Evolutionary conservation across 768 basidiomycete genomes (phyloP), one percentile per base, ranked within the genome.

Genomic region (Boletus reticuloceps): DNA sequence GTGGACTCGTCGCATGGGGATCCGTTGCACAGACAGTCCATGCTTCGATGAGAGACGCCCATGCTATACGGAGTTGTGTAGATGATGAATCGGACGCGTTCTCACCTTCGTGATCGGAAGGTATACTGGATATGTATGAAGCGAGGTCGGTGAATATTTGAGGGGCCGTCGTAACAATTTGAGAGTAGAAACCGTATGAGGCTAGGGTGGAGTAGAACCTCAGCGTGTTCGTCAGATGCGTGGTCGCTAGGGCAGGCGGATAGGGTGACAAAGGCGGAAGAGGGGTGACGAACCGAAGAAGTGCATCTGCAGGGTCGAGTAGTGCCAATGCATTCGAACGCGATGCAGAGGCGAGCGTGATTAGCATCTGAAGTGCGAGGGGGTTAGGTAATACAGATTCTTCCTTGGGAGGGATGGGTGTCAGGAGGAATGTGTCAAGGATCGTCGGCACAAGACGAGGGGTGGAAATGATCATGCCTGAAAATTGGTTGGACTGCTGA

Each of bases 1-100:
- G 78, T 0, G 93, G 93, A 4, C 85, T 88, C 8, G 93, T 95
- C 51, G 79, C 77, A 66, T 98, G 96, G 7, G 96, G 95, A 64
- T 98, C 89, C n/a, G 83, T 80, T 0, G 94, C 92, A 61, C 91
- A 95, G 4, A 82, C 75, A 7, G 77, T 86, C 94, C 94, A 98
- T 0, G 78, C 74, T 55, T 82, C 81, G 3, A 92, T 60, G 10
- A 93, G 71, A 11, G 73, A 71, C 6, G 80, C 72, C 81, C 88
- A 94, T 4, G 82, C 76, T 27, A 69, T 38, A 71, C 72, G 40
- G 82, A 75, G 22, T 51, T 64, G 51, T 50, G 56, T 48, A 10
- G 32, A 55, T 9, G n/a, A 45, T 27, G 31, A 43, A n/a, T 42
- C 20, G 6, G 43, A 14, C 16, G 6, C 37, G 20, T 37, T 32